Base-by-base conservation (phyloP, 805 yeast species). In the Vanderwaltozyma polyspora region DNA sequence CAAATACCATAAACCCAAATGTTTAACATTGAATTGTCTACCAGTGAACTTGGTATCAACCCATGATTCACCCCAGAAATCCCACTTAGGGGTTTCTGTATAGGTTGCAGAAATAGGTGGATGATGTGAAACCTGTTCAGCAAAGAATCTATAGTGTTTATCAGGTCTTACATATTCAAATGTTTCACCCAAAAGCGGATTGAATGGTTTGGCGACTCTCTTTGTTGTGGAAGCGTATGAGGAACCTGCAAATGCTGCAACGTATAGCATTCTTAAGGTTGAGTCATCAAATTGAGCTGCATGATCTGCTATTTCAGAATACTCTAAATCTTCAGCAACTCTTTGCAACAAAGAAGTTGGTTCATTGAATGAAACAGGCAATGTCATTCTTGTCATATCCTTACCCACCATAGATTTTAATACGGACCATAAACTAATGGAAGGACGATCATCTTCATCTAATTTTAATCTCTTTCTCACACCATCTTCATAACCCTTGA, bases 311-410 rank as follows among this genome's bases (percentile, higher is more conserved):
- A 89, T 63, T 37, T 72, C 74, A 4, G 81, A 72, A 49, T 87
- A 91, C 58, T 89, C 98, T 62, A 89, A 72, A 59, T 91, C 97
- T 60, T 89, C 98, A 0, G 94, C 85, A 25, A 86, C 81, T 55
- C 98, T 75, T 62, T 91, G 97, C 38, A 89, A 64, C 48, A 89
- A 66, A 3, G 94, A 83, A 0, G 96, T 86, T 46, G 95, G 91
- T 57, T 89, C 98, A 52, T 89, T 89, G 63, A 89, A 89, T 0
- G 94, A 75, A n/a, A 89, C 98, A 1, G 98, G 98, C 22, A 89
- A 70, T 0, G 98, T 74, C 85, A 89, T 87, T 56, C 74, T 78
- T 5, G 97, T 87, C 93, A 91, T 85, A 59, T 89, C 98, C 54
- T 86, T 87, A 42, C 98, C 98, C 55, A 89, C 82, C 76, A 89